These are phyloP conservation scores for Porcisia deanei DNA, from an alignment of 208 protist species.

Conservation along the genomic window DNA sequence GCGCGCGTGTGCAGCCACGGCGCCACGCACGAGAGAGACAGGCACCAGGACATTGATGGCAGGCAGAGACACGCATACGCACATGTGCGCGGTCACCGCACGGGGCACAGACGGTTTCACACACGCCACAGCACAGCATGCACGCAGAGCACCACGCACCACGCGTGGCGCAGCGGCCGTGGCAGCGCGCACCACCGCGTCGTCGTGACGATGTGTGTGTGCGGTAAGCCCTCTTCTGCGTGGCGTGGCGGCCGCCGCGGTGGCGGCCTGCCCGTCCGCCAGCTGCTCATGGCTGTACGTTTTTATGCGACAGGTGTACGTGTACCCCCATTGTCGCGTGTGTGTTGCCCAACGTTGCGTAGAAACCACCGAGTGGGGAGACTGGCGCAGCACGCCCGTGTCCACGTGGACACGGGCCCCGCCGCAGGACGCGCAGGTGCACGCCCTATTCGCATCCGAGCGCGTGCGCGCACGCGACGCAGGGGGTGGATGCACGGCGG, in stretches of 20 bases:
- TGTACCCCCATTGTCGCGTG: not conserved
- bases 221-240: constrained; percentile 31
- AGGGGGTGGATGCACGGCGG: constrained; percentile 28
- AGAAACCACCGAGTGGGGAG: constrained; percentile 29
- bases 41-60: constrained; percentile 1
- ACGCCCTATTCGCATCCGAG: constrained; percentile 12
- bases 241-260: constrained; percentile 28
- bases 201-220: constrained; percentile 23
- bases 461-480: not conserved
- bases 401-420: constrained; percentile 17
- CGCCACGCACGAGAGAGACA: constrained; percentile 14
- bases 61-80: constrained; percentile 6
- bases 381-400: constrained; percentile 25
- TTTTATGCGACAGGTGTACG: constrained; percentile 13
- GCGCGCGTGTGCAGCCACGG: constrained; percentile 23
- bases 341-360: constrained; percentile 30
- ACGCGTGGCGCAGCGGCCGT: constrained; percentile 25
- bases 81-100: constrained; percentile 1
- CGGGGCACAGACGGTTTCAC: constrained; percentile 10
- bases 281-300: constrained; percentile 32
- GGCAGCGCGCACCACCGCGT: constrained; percentile 32
- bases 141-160: constrained; percentile 19
- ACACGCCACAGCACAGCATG: constrained; percentile 4
- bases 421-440: constrained; percentile 17
- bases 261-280: constrained; percentile 25